Evolutionary conservation across 75 land plant genomes (phyloP).

Genomic region (Pinus tabuliformis): DNA sequence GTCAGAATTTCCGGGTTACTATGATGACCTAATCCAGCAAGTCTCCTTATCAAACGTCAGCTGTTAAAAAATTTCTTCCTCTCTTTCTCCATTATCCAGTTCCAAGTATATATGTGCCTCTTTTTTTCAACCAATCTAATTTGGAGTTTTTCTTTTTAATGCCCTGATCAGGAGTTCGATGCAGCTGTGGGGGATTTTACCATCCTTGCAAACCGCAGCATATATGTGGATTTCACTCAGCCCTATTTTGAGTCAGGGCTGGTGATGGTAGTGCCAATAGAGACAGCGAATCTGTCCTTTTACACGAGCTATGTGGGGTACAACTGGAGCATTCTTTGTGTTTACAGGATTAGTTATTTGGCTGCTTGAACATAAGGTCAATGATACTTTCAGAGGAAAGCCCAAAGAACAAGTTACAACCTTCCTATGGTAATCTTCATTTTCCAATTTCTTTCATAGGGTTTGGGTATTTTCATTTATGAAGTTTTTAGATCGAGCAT

Average conservation of each 20-base stretch:
- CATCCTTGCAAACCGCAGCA: constrained; percentile 47
- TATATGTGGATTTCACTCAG: constrained; percentile 62
- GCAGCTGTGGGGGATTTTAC: constrained; percentile 72
- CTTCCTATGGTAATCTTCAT: constrained; percentile 16
- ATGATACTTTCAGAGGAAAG: constrained; percentile 21
- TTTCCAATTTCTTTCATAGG: neutral
- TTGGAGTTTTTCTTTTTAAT: neutral
- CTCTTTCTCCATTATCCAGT: neutral
- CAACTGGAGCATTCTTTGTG: constrained; percentile 32
- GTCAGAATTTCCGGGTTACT: constrained; percentile 30
- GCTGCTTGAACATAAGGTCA: constrained; percentile 41
- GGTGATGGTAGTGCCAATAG: constrained; percentile 37
- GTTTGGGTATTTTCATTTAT: too few relatives aligned
- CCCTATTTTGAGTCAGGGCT: constrained; percentile 68
- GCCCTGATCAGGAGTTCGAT: constrained; percentile 30
- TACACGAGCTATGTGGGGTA: constrained; percentile 39
- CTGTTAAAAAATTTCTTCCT: neutral
- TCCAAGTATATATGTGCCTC: neutral
- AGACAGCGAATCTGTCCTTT: constrained; percentile 33
- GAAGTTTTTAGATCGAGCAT: too few relatives aligned
- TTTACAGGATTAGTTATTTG: constrained; percentile 46
- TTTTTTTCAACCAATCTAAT: neutral
- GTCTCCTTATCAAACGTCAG: constrained; percentile 19
- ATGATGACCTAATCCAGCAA: constrained; percentile 27
- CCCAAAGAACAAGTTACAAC: constrained; percentile 22